These are phyloP conservation scores for Vitis hybrid DNA, from an alignment of 177 flowering plant species.

Conservation along the genomic window DNA sequence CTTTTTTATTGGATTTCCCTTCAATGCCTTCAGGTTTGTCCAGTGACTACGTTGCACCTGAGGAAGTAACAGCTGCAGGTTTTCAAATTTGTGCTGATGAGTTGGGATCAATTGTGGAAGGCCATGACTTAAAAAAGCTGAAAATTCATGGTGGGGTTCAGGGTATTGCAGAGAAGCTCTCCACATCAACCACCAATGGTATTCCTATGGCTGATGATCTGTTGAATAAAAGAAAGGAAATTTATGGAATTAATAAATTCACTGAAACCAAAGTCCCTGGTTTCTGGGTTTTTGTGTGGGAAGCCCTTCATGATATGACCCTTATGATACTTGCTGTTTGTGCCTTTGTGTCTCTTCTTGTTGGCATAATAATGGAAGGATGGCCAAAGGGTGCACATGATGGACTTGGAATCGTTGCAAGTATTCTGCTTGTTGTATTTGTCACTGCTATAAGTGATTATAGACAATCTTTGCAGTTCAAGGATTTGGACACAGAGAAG, in stretches of 20 bases:
- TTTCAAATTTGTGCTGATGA: slow-evolving; percentile 84
- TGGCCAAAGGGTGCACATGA: slow-evolving; percentile 98
- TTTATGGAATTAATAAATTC: slow-evolving; percentile 81
- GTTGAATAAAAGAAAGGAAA: slow-evolving; percentile 46
- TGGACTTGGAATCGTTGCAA: slow-evolving; percentile 92
- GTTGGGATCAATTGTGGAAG: slow-evolving; percentile 80
- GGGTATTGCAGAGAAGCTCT: slow-evolving; percentile 68
- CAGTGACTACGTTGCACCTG: slow-evolving; percentile 63
- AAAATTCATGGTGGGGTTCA: slow-evolving; percentile 78
- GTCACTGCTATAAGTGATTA: slow-evolving; percentile 97
- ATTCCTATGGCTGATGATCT: slow-evolving; percentile 47
- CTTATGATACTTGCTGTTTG: slow-evolving; percentile 88
- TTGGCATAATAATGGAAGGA: slow-evolving; percentile 83
- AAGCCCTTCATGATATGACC: slow-evolving; percentile 94
- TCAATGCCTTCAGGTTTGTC: slow-evolving; percentile 42
- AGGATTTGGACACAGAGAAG: slow-evolving; percentile 92
- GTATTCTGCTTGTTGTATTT: slow-evolving; percentile 87
- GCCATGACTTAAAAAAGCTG: slow-evolving; percentile 72
- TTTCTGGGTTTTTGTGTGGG: slow-evolving; percentile 92
- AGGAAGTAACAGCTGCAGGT: slow-evolving; percentile 75
- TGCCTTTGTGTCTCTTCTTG: slow-evolving; percentile 75
- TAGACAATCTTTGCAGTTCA: slow-evolving; percentile 87
- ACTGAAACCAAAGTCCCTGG: slow-evolving; percentile 63
- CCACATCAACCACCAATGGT: slow-evolving; percentile 59
- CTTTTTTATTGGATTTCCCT: slow-evolving; percentile 8